A percentile compares a stretch with the other conserved stretches of the same genome.
phyloP scores from a whole-genome alignment of 495 filamentous ascomycete genomes.

The Penicillium tannophilum region DNA sequence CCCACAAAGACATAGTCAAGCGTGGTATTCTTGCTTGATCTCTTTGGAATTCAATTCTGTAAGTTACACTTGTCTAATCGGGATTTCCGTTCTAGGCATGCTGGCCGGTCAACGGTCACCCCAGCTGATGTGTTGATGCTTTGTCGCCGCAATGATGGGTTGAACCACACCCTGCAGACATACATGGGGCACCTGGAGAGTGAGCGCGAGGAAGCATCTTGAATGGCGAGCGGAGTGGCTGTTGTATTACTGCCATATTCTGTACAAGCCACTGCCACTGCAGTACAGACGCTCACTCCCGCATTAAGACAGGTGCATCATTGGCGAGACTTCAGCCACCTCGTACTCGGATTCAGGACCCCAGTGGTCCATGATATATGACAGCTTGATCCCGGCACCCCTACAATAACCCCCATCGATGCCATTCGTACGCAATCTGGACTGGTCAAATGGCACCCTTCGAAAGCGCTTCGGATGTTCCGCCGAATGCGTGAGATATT shows the following conservation, averaged over 20 bases:
- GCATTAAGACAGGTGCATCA: conserved; percentile 1
- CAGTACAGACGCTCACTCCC: not conserved
- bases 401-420: conserved; percentile 2
- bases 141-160: conserved; percentile 79
- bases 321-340: conserved; percentile 4
- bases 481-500: conserved; percentile 5
- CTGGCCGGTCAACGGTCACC: conserved; percentile 78
- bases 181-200: conserved; percentile 57
- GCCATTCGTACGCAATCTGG: conserved; percentile 6
- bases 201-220: conserved; percentile 31
- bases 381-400: conserved; percentile 6
- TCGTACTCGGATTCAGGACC: conserved; percentile 1
- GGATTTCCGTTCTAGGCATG: conserved; percentile 56
- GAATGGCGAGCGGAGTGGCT: conserved; percentile 9
- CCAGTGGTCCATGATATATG: conserved; percentile 17
- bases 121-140: conserved; percentile 88
- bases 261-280: not conserved
- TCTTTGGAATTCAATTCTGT: conserved; percentile 11
- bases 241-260: not conserved
- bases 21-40: not conserved
- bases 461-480: conserved; percentile 6
- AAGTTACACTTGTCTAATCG: conserved; percentile 5
- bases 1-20: not conserved
- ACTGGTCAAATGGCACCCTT: conserved; percentile 2
- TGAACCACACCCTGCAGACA: conserved; percentile 70